phyloP scores from a whole-genome alignment of 345 rosid genomes.

The Stellera chamaejasme region DNA sequence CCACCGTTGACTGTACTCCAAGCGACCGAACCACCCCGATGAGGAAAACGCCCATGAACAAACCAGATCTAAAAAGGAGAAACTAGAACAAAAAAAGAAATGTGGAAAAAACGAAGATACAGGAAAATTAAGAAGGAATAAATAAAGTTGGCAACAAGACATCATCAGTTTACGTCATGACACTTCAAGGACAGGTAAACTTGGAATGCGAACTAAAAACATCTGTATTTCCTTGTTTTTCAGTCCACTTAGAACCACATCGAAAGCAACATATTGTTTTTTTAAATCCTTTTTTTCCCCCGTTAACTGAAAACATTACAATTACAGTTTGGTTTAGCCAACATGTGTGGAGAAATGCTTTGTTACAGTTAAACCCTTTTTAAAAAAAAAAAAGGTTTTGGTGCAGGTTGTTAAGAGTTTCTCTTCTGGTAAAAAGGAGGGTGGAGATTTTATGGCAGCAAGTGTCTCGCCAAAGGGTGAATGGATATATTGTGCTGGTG shows the following conservation, averaged over 20 bases:
- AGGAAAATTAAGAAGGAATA: no score
- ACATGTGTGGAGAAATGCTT: conserved; percentile 6
- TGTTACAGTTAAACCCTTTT: conserved; percentile 13
- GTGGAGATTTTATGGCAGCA: conserved; percentile 92
- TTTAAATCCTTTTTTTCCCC: no score
- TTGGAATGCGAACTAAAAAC: neutral
- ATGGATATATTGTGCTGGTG: conserved; percentile 95
- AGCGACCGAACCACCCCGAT: no score
- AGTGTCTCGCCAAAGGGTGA: conserved; percentile 94
- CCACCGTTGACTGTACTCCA: no score
- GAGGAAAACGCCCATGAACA: no score
- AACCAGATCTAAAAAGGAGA: no score
- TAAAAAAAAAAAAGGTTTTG: conserved; percentile 3
- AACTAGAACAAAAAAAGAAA: no score
- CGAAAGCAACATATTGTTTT: no score
- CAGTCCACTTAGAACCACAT: no score
- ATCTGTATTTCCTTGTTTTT: no score
- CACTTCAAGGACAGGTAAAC: conserved; percentile 94
- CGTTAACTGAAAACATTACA: neutral
- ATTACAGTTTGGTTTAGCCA: neutral
- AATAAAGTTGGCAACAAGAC: conserved; percentile 97
- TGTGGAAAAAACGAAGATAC: no score
- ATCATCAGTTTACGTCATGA: conserved; percentile 85
- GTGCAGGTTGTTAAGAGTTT: conserved; percentile 93
- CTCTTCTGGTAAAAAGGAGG: conserved; percentile 96